Evolutionary conservation across 371 early-diverging fungal genomes (phyloP).

Genomic region (Apophysomyces trapeziformis): DNA sequence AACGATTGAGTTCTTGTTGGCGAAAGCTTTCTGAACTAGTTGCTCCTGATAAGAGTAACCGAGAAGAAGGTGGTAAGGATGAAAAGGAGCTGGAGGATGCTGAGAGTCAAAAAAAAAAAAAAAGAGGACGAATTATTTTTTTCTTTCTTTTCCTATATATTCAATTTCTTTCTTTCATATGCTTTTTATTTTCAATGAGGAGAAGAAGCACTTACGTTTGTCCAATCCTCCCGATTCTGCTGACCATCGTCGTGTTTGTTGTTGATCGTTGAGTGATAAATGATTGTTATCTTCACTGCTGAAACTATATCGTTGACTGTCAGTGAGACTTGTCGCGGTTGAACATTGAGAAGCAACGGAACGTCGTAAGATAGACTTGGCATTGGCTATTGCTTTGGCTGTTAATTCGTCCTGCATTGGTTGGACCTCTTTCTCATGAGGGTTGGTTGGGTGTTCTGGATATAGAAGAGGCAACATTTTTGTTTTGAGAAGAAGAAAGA

Average conservation of each 20-base stretch:
- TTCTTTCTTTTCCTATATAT: conserved; percentile 2
- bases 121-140: neutral
- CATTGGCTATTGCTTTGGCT: conserved; percentile 10
- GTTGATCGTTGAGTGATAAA: conserved; percentile 19
- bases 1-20: conserved; percentile 40
- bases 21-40: conserved; percentile 37
- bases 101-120: conserved; percentile 20
- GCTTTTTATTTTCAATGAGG: too few relatives aligned
- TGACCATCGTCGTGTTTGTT: conserved; percentile 25
- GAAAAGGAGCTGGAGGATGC: conserved; percentile 25
- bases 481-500: neutral
- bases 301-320: conserved; percentile 36
- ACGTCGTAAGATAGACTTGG: conserved; percentile 29
- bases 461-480: conserved; percentile 15
- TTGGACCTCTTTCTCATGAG: conserved; percentile 18
- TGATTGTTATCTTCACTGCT: conserved; percentile 26
- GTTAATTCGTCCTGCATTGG: conserved; percentile 12
- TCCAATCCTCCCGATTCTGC: conserved; percentile 24
- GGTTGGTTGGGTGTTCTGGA: conserved; percentile 14
- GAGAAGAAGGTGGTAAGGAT: conserved; percentile 39
- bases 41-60: conserved; percentile 36
- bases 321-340: conserved; percentile 33
- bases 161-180: too few relatives aligned
- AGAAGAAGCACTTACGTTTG: conserved; percentile 21
- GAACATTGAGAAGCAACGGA: conserved; percentile 45